Conservation (phyloP, 2,329 filamentous ascomycete species). For the Beauveria asiatica region DNA sequence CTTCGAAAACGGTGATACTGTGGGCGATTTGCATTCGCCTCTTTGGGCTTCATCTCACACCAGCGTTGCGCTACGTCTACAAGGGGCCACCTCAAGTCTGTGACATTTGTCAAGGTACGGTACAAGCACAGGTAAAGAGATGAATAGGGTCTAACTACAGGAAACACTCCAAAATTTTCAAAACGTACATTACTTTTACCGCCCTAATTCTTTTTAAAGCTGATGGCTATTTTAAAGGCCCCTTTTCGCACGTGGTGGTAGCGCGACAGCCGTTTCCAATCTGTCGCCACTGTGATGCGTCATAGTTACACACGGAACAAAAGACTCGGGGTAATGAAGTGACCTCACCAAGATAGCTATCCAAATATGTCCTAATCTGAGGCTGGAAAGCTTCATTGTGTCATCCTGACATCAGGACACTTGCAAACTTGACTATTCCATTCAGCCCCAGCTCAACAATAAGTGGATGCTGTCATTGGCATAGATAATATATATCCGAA, state of each 20-base stretch:
- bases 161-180: too few species aligned
- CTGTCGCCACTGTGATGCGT: neutral
- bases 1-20: too few species aligned
- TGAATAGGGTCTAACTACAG: too few species aligned
- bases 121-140: too few species aligned
- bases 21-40: too few species aligned
- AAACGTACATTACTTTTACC: too few species aligned
- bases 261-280: neutral
- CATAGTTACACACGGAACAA: neutral
- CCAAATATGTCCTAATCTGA: too few species aligned
- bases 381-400: neutral
- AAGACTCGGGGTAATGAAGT: neutral
- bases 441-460: neutral
- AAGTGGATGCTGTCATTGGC: neutral
- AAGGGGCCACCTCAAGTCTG: too few species aligned
- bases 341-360: conserved; percentile 1
- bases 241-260: neutral
- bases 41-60: too few species aligned
- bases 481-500: neutral
- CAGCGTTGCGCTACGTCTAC: too few species aligned
- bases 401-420: conserved; percentile 7
- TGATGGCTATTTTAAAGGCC: neutral
- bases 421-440: neutral
- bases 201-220: too few species aligned
- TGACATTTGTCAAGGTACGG: too few species aligned